Base-by-base conservation (phyloP, 768 basidiomycete genomes). In the Boletellus sp. region DNA sequence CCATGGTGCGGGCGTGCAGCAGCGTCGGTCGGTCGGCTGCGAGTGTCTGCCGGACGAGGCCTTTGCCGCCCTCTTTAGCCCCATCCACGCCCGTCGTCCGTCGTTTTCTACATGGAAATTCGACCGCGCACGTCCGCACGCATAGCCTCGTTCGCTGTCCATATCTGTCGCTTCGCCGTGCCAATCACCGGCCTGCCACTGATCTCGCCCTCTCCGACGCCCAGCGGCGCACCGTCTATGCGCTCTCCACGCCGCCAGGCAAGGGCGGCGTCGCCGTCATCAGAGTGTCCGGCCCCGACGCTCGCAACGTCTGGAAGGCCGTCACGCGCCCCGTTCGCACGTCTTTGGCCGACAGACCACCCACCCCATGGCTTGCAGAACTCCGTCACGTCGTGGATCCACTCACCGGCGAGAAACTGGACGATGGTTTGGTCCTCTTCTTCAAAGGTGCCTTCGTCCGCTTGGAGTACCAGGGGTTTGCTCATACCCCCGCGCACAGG, bases 241-340 rank as follows among this genome's bases (percentile, higher is more conserved):
- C 92, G 1, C 75, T 94, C 23, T 90, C 92, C 0, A 93, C 91
- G 0, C 89, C 92, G 2, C 82, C 87, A 3, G 93, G 91, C 1
- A 91, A 85, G 53, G 90, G 79, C 4, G 93, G 92, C 15, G 78
- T 95, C 16, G 90, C 84, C 1, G 83, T 95, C 34, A 71, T 94
- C 45, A 78, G 93, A 50, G 72, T 95, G 9, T 93, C 91, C 2
- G 93, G 93, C 0, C 88, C 89, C 1, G 80, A 81, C 38, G 84
- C 83, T 0, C 63, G 76, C 19, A 55, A 69, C 0, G 88, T 90
- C 2, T 88, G 84, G 80, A 66, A 70, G 32, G 64, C 59, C 4
- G 74, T 92, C 70, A 81, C 90, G 0, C 73, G 74, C 48, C 64
- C 72, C 6, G 3, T 49, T 17, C 53, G 20, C 23, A 28, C 23